Evolutionary conservation across 129 eudicot genomes (phyloP), one percentile per base, ranked within the genome.

Genomic region (Helichrysum umbraculigerum): DNA sequence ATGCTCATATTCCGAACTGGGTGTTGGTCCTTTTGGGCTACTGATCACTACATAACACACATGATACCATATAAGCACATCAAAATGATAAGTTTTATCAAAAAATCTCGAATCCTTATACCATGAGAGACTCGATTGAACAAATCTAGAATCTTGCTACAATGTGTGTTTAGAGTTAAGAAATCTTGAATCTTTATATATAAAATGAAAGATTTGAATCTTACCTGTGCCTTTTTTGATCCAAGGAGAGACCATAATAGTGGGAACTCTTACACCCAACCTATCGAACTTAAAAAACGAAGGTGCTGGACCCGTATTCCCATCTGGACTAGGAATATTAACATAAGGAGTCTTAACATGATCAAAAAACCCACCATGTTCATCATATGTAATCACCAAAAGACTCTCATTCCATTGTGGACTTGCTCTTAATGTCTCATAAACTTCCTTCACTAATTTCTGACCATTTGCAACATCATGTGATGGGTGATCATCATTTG

Each of bases 181-280:
- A 60, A 60, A 20, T 21, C 52, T n/a, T 68, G 72, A 68, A 37
- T 21, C 9, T 68, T 20, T 41, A 39, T 68, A 41, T 41, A 39
- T 68, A 41, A 20, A 35, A n/a, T 76, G 6, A 30, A 41, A 6
- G 39, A 29, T 32, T 32, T 66, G 71, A 66, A 66, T 35, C 29
- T 69, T 87, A 94, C 99, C 97, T 0, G 94, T 91, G 70, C 97
- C 99, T 87, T 91, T 91, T 83, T 89, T 89, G 86, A 94, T 94
- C 98, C 98, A 94, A 78, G 98, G 97, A 75, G 98, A 94, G 37
- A 94, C 96, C 98, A 94, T 94, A 15, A 94, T 91, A 0, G 97
- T 91, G 5, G 97, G 98, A 9, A 94, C 96, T 35, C 98, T 80
- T 71, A 94, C 98, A 20, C 98, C 98, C 37, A 94, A 91, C 71